Evolutionary conservation across 2,329 filamentous ascomycete genomes (phyloP), one percentile per base, ranked within the genome.

Genomic region (Epichloe baconii): DNA sequence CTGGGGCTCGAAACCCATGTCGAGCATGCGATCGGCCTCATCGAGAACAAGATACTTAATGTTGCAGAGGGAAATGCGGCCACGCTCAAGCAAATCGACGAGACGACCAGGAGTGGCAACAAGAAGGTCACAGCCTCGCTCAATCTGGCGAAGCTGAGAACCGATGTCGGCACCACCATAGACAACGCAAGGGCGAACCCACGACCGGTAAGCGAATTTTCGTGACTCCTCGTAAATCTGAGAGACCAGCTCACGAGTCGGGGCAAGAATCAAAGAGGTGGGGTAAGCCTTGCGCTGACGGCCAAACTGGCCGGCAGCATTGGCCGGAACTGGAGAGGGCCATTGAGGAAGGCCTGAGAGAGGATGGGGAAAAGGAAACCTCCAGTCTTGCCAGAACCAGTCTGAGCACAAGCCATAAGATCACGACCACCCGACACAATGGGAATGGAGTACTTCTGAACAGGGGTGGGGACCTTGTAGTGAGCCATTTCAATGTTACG

Each of bases 1-100:
- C 75, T 98, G 93, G 64, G 93, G 93, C 78, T 98, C 93, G 79
- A 98, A 98, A 93, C 93, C 93, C 93, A 98, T 98, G 80, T 98
- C 93, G 79, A 98, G 79, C 93, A 98, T 98, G 70, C 93, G 93
- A 77, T 98, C 93, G 70, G 93, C 93, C 81, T 98, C 93, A 63
- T 98, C 93, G 51, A 98, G 87, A 62, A 98, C 88, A 56, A 98
- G 81, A 69, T 98, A 98, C 78, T 96, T 97, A 80, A 98, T 98
- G 79, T 95, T 96, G 71, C 84, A 82, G 51, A 98, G 84, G 44
- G 93, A 97, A 69, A 98, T 97, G 66, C 91, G 88, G 65, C 93
- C 93, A 78, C 93, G 88, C 79, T 97, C 93, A 66, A 98, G 94
- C 72, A 98, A 78, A 70, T 98, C 93, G 65, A 97, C 90, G 59